These are phyloP conservation scores for Acacia confusa DNA, from an alignment of 306 rosid species.

Conservation along the genomic window DNA sequence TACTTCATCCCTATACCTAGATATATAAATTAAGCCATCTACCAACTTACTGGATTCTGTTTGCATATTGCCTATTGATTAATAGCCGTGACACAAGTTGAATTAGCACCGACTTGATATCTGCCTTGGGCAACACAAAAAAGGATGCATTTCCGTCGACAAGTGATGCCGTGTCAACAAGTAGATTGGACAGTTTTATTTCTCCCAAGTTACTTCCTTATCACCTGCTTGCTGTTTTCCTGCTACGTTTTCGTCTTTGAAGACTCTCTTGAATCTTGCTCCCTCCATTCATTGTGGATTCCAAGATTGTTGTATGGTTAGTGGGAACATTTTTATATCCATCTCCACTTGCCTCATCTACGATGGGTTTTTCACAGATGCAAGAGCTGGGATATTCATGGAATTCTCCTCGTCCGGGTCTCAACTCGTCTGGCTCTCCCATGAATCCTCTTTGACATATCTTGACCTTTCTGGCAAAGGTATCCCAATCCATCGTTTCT, in stretches of 20 bases:
- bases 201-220: constrained; percentile 9
- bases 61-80: background rate
- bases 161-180: constrained; percentile 6
- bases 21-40: constrained; percentile 31
- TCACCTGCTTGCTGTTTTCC: constrained; percentile 34
- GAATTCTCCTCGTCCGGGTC: constrained; percentile 85
- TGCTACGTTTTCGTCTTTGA: constrained; percentile 16
- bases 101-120: constrained; percentile 15
- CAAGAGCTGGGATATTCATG: constrained; percentile 82
- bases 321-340: constrained; percentile 32
- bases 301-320: constrained; percentile 27
- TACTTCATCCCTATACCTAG: constrained; percentile 51
- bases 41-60: constrained; percentile 9
- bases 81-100: constrained; percentile 11
- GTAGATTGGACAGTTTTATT: background rate
- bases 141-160: constrained; percentile 21
- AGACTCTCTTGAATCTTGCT: constrained; percentile 31
- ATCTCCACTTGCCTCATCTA: constrained; percentile 33
- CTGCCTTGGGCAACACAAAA: constrained; percentile 26
- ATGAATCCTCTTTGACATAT: constrained; percentile 84
- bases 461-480: constrained; percentile 70
- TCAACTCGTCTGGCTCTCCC: constrained; percentile 95
- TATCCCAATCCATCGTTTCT: constrained; percentile 80
- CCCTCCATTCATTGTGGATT: constrained; percentile 27
- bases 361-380: constrained; percentile 68